These are phyloP conservation scores for Vachellia collinsii DNA, from an alignment of 306 rosid genomes.

Conservation along the genomic window DNA sequence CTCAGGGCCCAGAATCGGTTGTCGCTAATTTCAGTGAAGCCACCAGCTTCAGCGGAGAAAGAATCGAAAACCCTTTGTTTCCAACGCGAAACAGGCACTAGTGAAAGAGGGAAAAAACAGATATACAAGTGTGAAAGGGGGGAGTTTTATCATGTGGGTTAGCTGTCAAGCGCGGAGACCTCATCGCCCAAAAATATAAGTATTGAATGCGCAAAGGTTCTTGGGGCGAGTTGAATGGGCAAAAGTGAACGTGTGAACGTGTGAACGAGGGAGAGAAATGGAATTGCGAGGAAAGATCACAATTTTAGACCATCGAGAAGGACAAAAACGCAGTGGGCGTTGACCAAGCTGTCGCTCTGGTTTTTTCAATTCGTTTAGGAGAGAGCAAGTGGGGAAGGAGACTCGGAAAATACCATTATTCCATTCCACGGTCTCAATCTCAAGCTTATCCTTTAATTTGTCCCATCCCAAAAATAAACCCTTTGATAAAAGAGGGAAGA, in stretches of 20 bases:
- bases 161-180: conserved; percentile 55
- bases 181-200: conserved; percentile 9
- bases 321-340: conserved; percentile 48
- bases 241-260: conserved; percentile 6
- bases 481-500: background rate
- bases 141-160: conserved; percentile 41
- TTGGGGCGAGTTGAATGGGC: conserved; percentile 20
- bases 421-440: background rate
- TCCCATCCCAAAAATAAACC: background rate
- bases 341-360: conserved; percentile 44
- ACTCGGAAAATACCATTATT: conserved; percentile 1
- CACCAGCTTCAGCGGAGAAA: background rate
- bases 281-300: conserved; percentile 51
- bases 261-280: background rate
- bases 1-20: conserved; percentile 31
- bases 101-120: conserved; percentile 27
- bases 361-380: conserved; percentile 17
- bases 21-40: conserved; percentile 18
- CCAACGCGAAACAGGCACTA: background rate
- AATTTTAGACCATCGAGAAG: conserved; percentile 35
- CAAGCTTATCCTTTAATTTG: conserved; percentile 32
- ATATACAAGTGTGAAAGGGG: conserved; percentile 62
- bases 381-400: conserved; percentile 44
- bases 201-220: conserved; percentile 12
- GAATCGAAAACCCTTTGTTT: background rate